Evolutionary conservation across 2,329 filamentous ascomycete genomes (phyloP).

Genomic region (Rachicladosporium sp.): DNA sequence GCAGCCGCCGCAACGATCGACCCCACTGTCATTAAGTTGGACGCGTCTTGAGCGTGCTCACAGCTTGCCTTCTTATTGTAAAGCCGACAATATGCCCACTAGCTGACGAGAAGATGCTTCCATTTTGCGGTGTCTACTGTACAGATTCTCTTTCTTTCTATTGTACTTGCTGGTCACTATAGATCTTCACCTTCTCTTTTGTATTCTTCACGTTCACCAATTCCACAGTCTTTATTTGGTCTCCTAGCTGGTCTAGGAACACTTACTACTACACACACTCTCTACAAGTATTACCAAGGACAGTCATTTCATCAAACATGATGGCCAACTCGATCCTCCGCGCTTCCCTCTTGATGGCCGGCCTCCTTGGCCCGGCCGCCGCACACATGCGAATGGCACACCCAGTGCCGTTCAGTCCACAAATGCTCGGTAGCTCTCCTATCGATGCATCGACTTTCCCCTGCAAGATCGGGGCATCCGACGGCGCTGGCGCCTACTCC

Average conservation of each 20-base stretch:
- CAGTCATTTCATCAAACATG: slow-evolving; percentile 4
- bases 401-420: slow-evolving; percentile 52
- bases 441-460: slow-evolving; percentile 50
- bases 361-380: slow-evolving; percentile 30
- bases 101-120: no score
- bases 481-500: slow-evolving; percentile 33
- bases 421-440: slow-evolving; percentile 50
- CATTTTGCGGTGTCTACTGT: no score
- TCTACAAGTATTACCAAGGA: slow-evolving; percentile 1
- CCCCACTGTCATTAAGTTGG: no score
- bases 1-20: no score
- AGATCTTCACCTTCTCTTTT: no score
- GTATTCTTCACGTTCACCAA: no score
- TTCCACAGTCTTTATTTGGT: no score
- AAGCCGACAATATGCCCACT: no score
- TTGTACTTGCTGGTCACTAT: no score
- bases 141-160: no score
- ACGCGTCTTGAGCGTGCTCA: no score
- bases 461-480: slow-evolving; percentile 48
- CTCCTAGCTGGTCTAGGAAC: slow-evolving; percentile 4
- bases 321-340: slow-evolving; percentile 5
- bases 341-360: slow-evolving; percentile 31
- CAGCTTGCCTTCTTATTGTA: no score
- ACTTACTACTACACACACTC: not conserved
- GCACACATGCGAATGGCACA: slow-evolving; percentile 65